phyloP scores from a whole-genome alignment of 352 stramenopile species.

The Pythium brachiatum region DNA sequence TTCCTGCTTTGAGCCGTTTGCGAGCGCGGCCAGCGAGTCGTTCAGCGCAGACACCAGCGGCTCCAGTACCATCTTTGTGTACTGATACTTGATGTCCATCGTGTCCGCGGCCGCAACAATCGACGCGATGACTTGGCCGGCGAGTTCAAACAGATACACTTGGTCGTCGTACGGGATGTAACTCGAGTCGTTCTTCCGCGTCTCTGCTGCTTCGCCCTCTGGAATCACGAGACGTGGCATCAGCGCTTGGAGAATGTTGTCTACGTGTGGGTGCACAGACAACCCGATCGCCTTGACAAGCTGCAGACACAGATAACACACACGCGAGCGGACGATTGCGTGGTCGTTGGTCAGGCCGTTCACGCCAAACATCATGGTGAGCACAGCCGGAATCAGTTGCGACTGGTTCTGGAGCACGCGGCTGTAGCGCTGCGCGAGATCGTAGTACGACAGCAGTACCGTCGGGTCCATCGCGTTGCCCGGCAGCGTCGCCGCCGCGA shows the following conservation, averaged over 20 bases:
- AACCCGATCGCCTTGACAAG: slow-evolving; percentile 74
- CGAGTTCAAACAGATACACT: slow-evolving; percentile 85
- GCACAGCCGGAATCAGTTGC: slow-evolving; percentile 56
- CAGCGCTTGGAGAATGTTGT: slow-evolving; percentile 64
- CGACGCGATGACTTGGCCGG: slow-evolving; percentile 77
- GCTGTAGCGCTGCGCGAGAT: slow-evolving; percentile 75
- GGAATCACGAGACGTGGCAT: slow-evolving; percentile 61
- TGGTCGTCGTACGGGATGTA: slow-evolving; percentile 74
- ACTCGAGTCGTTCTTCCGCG: slow-evolving; percentile 39
- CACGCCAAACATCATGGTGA: slow-evolving; percentile 82
- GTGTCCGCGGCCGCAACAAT: slow-evolving; percentile 34
- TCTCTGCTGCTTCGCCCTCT: slow-evolving; percentile 36
- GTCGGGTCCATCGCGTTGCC: slow-evolving; percentile 38
- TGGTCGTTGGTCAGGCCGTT: slow-evolving; percentile 65
- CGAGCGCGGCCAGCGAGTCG: slow-evolving; percentile 34
- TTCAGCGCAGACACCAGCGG: slow-evolving; percentile 70
- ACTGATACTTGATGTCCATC: slow-evolving; percentile 73
- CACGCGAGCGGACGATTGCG: slow-evolving; percentile 65
- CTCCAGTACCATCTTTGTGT: slow-evolving; percentile 68
- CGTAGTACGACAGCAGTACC: slow-evolving; percentile 81
- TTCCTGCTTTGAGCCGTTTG: slow-evolving; percentile 29
- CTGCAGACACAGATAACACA: slow-evolving; percentile 82
- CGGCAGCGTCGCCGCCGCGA: slow-evolving; percentile 30
- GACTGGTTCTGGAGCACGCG: slow-evolving; percentile 67
- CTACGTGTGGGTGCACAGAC: slow-evolving; percentile 72